Conservation (phyloP, 2,329 filamentous ascomycete genomes). For the Diplodia corticola region DNA sequence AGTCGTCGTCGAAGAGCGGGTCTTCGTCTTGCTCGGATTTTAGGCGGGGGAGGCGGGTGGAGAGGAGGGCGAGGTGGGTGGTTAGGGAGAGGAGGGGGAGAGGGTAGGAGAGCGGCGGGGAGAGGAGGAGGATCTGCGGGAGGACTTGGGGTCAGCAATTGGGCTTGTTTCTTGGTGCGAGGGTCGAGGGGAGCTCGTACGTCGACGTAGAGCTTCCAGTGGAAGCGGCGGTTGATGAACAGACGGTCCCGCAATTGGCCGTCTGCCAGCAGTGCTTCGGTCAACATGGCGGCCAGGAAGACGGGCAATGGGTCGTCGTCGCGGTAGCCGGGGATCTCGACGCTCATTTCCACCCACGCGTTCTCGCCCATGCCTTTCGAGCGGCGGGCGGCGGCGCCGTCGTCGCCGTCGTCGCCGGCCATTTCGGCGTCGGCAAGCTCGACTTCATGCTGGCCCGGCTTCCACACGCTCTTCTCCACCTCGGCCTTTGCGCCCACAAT, state of each 20-base stretch:
- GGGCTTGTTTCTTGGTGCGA: too few species aligned
- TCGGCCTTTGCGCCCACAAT: slow-evolving; percentile 95
- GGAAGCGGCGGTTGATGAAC: slow-evolving; percentile 86
- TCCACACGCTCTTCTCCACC: slow-evolving; percentile 68
- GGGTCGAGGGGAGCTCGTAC: slow-evolving; percentile 55
- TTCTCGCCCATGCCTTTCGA: slow-evolving; percentile 53
- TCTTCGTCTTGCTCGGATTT: slow-evolving; percentile 93
- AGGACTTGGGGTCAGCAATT: neutral
- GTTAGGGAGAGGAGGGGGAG: slow-evolving; percentile 90
- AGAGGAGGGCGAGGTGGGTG: slow-evolving; percentile 87
- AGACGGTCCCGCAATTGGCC: slow-evolving; percentile 67
- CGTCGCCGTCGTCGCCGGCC: slow-evolving; percentile 39
- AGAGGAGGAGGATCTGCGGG: slow-evolving; percentile 81
- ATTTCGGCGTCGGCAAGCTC: slow-evolving; percentile 45
- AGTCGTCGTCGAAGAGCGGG: slow-evolving; percentile 96
- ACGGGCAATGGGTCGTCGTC: slow-evolving; percentile 90
- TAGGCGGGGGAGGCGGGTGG: slow-evolving; percentile 78
- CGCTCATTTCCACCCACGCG: slow-evolving; percentile 82
- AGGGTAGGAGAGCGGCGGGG: slow-evolving; percentile 88
- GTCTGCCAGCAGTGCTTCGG: slow-evolving; percentile 78
- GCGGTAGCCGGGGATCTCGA: slow-evolving; percentile 86
- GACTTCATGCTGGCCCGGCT: slow-evolving; percentile 31
- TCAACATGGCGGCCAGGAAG: slow-evolving; percentile 84
- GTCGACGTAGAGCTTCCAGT: slow-evolving; percentile 96
- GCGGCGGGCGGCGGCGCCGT: slow-evolving; percentile 26